Conservation (phyloP, 2,329 filamentous ascomycete genomes). For the Ascochyta pisi region DNA sequence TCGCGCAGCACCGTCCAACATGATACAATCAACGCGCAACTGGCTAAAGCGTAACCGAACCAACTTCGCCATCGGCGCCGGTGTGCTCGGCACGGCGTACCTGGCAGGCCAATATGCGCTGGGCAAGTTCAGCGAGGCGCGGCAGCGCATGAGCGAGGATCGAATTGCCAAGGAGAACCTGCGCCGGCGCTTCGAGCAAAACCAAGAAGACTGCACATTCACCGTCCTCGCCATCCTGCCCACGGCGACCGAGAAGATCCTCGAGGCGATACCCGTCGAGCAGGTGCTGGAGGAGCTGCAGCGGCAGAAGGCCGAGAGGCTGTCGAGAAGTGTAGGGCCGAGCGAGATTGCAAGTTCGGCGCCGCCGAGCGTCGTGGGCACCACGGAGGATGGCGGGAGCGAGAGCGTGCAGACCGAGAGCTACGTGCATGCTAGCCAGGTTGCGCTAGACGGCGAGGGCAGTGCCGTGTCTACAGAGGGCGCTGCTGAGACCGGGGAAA, state of each 20-base stretch:
- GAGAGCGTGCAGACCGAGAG: constrained; percentile 78
- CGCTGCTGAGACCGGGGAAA: constrained; percentile 52
- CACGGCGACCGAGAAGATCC: constrained; percentile 86
- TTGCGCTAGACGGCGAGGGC: constrained; percentile 59
- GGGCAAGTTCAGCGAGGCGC: constrained; percentile 87
- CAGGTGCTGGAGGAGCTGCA: constrained; percentile 92
- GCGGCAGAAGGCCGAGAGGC: constrained; percentile 82
- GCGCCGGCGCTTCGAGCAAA: constrained; percentile 95
- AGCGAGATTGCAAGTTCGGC: constrained; percentile 66
- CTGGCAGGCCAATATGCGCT: constrained; percentile 91
- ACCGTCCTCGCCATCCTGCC: constrained; percentile 95
- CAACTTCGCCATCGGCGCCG: constrained; percentile 84
- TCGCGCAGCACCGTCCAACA: constrained; percentile 35
- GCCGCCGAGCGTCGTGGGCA: constrained; percentile 68
- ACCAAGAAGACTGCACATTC: constrained; percentile 98
- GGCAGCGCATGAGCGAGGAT: constrained; percentile 96
- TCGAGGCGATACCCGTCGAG: constrained; percentile 88
- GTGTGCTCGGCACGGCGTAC: constrained; percentile 88
- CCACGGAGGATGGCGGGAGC: constrained; percentile 79
- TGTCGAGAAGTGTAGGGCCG: constrained; percentile 64
- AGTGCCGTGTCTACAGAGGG: constrained; percentile 48
- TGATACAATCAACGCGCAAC: constrained; percentile 78
- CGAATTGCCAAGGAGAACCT: constrained; percentile 96
- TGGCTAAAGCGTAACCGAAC: constrained; percentile 94
- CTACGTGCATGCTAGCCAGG: constrained; percentile 82